phyloP scores from a whole-genome alignment of 352 stramenopile species.

The Pythium chondricola region DNA sequence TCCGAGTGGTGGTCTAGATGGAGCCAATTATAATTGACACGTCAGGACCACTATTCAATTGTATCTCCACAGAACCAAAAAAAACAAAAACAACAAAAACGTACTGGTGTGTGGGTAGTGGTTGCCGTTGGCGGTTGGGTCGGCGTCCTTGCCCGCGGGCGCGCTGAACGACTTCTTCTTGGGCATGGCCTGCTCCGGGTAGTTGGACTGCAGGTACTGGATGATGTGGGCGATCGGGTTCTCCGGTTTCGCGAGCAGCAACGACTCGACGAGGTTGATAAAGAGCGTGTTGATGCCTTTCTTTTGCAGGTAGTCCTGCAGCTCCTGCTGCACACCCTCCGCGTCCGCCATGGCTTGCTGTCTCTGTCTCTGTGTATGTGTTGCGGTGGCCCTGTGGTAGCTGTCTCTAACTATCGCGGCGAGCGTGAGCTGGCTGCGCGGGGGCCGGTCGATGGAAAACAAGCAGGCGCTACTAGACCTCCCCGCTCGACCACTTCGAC shows the following conservation, averaged over 20 bases:
- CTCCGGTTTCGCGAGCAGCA: slow-evolving; percentile 85
- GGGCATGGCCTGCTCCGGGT: slow-evolving; percentile 68
- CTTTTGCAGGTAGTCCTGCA: slow-evolving; percentile 89
- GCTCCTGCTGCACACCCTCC: slow-evolving; percentile 84
- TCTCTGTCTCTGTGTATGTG: background rate
- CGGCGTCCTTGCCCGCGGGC: slow-evolving; percentile 27
- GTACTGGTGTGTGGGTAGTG: slow-evolving; percentile 22
- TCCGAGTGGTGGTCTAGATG: slow-evolving; percentile 60
- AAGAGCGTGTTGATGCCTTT: slow-evolving; percentile 92
- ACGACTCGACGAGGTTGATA: slow-evolving; percentile 89
- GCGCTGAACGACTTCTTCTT: slow-evolving; percentile 26
- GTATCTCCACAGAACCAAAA: background rate
- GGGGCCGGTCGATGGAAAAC: slow-evolving; percentile 16
- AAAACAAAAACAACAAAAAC: slow-evolving; percentile 1
- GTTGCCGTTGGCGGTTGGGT: slow-evolving; percentile 25
- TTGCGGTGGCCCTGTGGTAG: background rate
- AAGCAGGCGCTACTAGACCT: no score
- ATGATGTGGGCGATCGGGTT: slow-evolving; percentile 88
- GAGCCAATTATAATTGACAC: slow-evolving; percentile 3
- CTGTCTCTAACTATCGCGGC: background rate
- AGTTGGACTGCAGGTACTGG: slow-evolving; percentile 86
- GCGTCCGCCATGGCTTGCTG: slow-evolving; percentile 60
- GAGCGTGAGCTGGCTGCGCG: no score
- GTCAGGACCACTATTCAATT: background rate
- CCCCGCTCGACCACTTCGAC: slow-evolving; percentile 12